phyloP scores from a whole-genome alignment of 768 basidiomycete genomes.

The Termitomyces sp. region DNA sequence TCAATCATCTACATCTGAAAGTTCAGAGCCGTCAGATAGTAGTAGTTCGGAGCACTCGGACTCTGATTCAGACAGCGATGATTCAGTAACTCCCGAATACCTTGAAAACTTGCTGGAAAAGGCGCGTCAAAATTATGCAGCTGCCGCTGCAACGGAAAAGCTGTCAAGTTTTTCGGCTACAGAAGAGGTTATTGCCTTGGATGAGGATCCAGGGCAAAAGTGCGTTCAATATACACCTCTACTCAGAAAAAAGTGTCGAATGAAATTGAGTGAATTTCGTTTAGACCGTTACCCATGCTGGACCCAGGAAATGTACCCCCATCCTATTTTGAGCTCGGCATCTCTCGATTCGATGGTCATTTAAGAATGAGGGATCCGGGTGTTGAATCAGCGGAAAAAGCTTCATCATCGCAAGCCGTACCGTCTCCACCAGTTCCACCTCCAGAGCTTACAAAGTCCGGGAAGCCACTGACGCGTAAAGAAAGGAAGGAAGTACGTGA shows the following conservation, averaged over 20 bases:
- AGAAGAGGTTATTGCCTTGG: conserved; percentile 54
- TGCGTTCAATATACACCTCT: conserved; percentile 22
- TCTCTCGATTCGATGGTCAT: conserved; percentile 39
- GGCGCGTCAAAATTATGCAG: conserved; percentile 49
- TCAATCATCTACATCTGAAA: conserved; percentile 25
- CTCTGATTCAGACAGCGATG: conserved; percentile 41
- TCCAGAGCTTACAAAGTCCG: conserved; percentile 54
- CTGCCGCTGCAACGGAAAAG: conserved; percentile 27
- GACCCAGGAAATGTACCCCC: conserved; percentile 62
- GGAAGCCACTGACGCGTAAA: conserved; percentile 68
- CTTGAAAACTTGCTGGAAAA: conserved; percentile 61
- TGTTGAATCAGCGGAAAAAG: conserved; percentile 47
- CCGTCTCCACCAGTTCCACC: conserved; percentile 66
- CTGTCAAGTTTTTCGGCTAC: conserved; percentile 15
- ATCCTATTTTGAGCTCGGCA: conserved; percentile 59
- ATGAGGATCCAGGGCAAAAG: conserved; percentile 32
- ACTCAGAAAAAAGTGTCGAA: conserved; percentile 3
- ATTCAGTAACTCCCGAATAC: conserved; percentile 53
- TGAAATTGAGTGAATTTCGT: background rate
- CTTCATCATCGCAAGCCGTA: conserved; percentile 42
- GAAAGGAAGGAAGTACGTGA: conserved; percentile 63
- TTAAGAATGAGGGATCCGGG: conserved; percentile 60
- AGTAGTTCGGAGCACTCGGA: conserved; percentile 34
- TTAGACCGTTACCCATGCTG: conserved; percentile 61
- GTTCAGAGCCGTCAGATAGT: conserved; percentile 24